phyloP scores from a whole-genome alignment of 768 basidiomycete species.

The Chalciporus sphaerocephalus region DNA sequence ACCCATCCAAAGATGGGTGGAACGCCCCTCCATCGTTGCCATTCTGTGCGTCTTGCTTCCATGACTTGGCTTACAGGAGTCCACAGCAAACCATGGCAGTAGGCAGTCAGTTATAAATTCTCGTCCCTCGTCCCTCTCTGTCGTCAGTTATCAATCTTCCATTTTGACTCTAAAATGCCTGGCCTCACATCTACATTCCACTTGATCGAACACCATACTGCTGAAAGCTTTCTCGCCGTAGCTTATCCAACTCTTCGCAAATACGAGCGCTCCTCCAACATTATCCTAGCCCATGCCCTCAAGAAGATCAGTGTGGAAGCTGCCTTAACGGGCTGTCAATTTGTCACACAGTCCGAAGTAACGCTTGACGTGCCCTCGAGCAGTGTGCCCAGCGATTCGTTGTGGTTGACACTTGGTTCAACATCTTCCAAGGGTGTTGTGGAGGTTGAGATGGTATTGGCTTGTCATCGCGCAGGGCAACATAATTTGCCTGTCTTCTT shows the following conservation, averaged over 20 bases:
- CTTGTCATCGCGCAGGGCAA: constrained; percentile 42
- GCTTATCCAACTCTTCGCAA: constrained; percentile 39
- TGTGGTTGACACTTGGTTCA: constrained; percentile 53
- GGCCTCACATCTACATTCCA: constrained; percentile 26
- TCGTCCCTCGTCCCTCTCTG: neutral
- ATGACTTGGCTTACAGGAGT: constrained; percentile 18
- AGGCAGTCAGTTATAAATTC: constrained; percentile 4
- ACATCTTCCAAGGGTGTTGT: constrained; percentile 26
- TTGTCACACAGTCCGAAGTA: constrained; percentile 33
- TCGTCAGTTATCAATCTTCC: neutral
- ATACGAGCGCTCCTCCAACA: constrained; percentile 48
- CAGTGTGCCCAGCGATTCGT: constrained; percentile 25
- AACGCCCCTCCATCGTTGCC: constrained; percentile 3
- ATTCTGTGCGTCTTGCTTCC: constrained; percentile 13
- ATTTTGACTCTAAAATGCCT: constrained; percentile 21
- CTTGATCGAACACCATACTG: constrained; percentile 38
- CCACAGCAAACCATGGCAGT: constrained; percentile 14
- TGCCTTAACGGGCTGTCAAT: constrained; percentile 35
- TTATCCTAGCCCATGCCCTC: constrained; percentile 49
- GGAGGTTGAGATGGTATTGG: constrained; percentile 41
- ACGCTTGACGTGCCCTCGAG: constrained; percentile 21
- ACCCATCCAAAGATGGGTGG: neutral
- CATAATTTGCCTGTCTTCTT: constrained; percentile 53
- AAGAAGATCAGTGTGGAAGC: constrained; percentile 38
- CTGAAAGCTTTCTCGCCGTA: constrained; percentile 38